Evolutionary conservation across 441 rosid genomes (phyloP).

Genomic region (Pelargonium fulgidum): DNA sequence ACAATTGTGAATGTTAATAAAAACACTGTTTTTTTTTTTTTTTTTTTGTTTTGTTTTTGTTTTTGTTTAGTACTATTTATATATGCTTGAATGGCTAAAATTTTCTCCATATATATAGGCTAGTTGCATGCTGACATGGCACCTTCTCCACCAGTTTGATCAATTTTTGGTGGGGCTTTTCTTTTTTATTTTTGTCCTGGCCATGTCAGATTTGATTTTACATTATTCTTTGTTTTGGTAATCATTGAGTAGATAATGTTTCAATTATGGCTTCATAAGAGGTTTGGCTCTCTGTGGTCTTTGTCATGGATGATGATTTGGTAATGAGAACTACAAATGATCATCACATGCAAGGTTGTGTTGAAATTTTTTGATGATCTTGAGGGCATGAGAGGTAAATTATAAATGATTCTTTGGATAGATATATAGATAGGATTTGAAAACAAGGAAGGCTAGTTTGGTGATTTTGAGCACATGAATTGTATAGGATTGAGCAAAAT

Average conservation of each 20-base stretch:
- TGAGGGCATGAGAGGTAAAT: background rate
- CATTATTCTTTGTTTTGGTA: slow-evolving; percentile 1
- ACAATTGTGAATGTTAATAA: too few relatives aligned
- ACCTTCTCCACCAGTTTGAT: background rate
- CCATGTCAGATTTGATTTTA: slow-evolving; percentile 8
- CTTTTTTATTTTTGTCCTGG: background rate
- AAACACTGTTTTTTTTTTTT: background rate
- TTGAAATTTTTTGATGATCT: background rate
- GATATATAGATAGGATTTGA: too few relatives aligned
- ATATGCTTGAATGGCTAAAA: background rate
- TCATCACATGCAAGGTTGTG: background rate
- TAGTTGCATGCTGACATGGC: slow-evolving; percentile 1
- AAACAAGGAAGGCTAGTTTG: too few relatives aligned
- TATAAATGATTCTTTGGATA: background rate
- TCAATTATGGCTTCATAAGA: background rate
- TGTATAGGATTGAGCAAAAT: too few relatives aligned
- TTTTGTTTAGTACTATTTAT: background rate
- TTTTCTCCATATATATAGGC: background rate
- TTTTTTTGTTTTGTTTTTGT: too few relatives aligned
- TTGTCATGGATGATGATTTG: slow-evolving; percentile 5
- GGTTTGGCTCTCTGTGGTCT: background rate
- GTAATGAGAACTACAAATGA: background rate
- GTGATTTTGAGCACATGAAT: too few relatives aligned
- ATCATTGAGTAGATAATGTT: slow-evolving; percentile 2
- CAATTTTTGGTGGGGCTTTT: background rate